These are phyloP conservation scores for Scheffersomyces ergatensis DNA, from an alignment of 805 yeast genomes.

Conservation along the genomic window DNA sequence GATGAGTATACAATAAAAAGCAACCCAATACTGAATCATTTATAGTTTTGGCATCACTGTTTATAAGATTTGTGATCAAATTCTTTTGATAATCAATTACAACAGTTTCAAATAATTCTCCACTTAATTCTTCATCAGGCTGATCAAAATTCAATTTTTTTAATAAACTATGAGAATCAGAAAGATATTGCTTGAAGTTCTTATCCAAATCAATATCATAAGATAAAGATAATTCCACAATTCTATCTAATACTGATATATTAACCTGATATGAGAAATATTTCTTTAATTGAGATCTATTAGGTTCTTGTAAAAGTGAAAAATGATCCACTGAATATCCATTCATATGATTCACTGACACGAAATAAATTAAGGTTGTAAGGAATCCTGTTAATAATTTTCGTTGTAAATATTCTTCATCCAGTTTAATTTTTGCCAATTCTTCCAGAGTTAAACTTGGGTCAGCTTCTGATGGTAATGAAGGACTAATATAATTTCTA, in stretches of 20 bases:
- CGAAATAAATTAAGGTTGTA: constrained; percentile 48
- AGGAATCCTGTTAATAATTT: constrained; percentile 62
- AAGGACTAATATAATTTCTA: constrained; percentile 43
- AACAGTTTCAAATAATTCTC: constrained; percentile 38
- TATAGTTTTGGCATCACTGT: constrained; percentile 22
- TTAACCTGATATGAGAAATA: constrained; percentile 5
- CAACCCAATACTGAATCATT: constrained; percentile 29
- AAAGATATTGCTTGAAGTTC: constrained; percentile 33
- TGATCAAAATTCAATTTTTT: constrained; percentile 17
- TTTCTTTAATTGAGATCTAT: constrained; percentile 2
- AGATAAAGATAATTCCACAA: constrained; percentile 48
- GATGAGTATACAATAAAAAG: constrained; percentile 16
- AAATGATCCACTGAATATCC: constrained; percentile 25
- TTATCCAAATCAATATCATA: constrained; percentile 61
- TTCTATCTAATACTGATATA: constrained; percentile 22
- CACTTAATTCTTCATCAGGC: constrained; percentile 24
- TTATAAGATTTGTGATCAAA: constrained; percentile 22
- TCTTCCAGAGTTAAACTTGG: constrained; percentile 34
- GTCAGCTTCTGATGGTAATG: constrained; percentile 45
- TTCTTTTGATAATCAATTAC: constrained; percentile 42
- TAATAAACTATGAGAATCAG: constrained; percentile 43
- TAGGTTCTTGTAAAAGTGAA: constrained; percentile 15
- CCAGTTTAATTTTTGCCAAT: constrained; percentile 39
- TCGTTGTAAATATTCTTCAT: constrained; percentile 63
- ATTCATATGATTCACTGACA: constrained; percentile 13